Conservation (phyloP, 2,329 filamentous ascomycete genomes). For the Ophiostoma montium region DNA sequence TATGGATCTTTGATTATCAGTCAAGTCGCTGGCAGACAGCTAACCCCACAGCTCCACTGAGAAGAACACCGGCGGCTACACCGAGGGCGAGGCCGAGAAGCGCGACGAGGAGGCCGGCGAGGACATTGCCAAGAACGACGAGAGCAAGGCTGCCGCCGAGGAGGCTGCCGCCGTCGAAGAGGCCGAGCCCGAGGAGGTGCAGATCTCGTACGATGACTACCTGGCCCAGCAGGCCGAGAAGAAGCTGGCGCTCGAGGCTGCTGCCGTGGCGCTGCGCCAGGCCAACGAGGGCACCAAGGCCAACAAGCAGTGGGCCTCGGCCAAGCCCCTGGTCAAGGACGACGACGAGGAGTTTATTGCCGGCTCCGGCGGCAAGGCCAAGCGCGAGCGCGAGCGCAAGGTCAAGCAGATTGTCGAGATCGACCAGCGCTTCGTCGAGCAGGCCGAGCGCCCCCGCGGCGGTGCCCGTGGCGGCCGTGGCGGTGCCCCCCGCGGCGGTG, state of each 20-base stretch:
- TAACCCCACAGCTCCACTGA: constrained; percentile 49
- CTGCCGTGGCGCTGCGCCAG: constrained; percentile 59
- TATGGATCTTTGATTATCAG: too few species aligned
- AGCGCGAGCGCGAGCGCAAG: constrained; percentile 81
- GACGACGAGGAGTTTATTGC: constrained; percentile 66
- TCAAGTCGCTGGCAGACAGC: too few species aligned
- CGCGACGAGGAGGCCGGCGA: constrained; percentile 87
- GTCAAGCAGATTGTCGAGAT: constrained; percentile 82
- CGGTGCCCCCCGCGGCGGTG: constrained; percentile 30
- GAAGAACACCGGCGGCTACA: constrained; percentile 80
- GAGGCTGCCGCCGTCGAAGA: constrained; percentile 22
- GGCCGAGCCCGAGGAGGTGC: constrained; percentile 67
- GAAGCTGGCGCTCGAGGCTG: constrained; percentile 54
- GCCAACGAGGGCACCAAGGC: constrained; percentile 81
- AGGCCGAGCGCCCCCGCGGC: constrained; percentile 48
- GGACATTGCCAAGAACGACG: constrained; percentile 72
- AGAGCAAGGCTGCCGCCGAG: constrained; percentile 50
- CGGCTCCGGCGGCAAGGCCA: constrained; percentile 58
- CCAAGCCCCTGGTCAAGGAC: constrained; percentile 56
- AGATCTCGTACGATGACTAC: constrained; percentile 82
- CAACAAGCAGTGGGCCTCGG: constrained; percentile 86
- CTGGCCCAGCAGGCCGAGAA: constrained; percentile 59
- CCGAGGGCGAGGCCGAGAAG: constrained; percentile 69
- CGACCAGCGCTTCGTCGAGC: constrained; percentile 69
- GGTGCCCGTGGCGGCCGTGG: constrained; percentile 28